Conservation (phyloP, 768 basidiomycete genomes). For the Agaricus blazei region DNA sequence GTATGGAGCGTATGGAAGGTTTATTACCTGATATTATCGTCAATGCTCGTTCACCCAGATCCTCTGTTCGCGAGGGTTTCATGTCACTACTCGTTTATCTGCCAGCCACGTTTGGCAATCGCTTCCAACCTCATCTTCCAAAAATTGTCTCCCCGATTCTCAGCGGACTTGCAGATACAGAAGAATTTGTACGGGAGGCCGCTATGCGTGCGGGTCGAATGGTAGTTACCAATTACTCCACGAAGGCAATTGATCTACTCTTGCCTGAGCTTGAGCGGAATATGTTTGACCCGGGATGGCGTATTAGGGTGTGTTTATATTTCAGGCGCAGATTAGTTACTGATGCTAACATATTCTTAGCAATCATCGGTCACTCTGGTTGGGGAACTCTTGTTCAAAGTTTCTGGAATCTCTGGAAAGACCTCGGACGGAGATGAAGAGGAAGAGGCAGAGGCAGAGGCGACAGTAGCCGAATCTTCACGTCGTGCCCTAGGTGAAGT, state of each 20-base stretch:
- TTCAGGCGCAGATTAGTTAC: conserved; percentile 8
- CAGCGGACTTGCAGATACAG: conserved; percentile 83
- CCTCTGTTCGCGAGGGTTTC: conserved; percentile 95
- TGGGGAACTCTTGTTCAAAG: conserved; percentile 93
- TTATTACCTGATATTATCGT: conserved; percentile 90
- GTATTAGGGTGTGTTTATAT: conserved; percentile 69
- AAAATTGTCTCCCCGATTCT: conserved; percentile 93
- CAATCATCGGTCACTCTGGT: conserved; percentile 95
- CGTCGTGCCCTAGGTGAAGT: conserved; percentile 83
- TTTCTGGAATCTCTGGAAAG: conserved; percentile 93
- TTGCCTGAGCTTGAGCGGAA: conserved; percentile 91
- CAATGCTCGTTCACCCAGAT: conserved; percentile 83
- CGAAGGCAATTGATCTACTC: conserved; percentile 86
- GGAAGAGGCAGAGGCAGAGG: conserved; percentile 53
- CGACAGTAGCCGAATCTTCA: conserved; percentile 73
- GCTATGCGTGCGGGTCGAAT: conserved; percentile 99
- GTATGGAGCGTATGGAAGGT: conserved; percentile 96
- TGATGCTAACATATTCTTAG: conserved; percentile 29
- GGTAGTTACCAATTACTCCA: conserved; percentile 94
- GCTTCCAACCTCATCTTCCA: conserved; percentile 93
- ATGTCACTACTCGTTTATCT: conserved; percentile 96
- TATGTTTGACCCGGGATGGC: conserved; percentile 94
- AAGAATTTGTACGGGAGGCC: conserved; percentile 94
- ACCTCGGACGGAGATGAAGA: conserved; percentile 73
- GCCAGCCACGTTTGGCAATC: conserved; percentile 92